These are phyloP conservation scores for Astrothelium macrocarpum DNA, from an alignment of 495 filamentous ascomycete genomes.

Conservation along the genomic window DNA sequence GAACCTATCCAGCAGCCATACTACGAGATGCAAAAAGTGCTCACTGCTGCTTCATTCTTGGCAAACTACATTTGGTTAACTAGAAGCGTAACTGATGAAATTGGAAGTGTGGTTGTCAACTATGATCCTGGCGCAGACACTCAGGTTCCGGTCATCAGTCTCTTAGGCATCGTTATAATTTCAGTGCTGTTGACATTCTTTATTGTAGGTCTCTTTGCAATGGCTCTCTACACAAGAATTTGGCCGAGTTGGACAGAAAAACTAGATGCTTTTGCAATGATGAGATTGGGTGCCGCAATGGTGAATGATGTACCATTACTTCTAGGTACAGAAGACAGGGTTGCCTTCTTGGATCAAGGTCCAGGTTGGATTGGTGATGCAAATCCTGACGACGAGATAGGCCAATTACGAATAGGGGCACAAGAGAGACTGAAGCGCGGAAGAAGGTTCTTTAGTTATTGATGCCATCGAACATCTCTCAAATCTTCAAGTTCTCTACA, in stretches of 20 bases:
- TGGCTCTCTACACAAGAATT: constrained; percentile 21
- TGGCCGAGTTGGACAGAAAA: constrained; percentile 21
- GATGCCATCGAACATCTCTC: no score
- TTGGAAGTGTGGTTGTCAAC: not conserved
- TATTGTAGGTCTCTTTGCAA: constrained; percentile 13
- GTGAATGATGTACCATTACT: not conserved
- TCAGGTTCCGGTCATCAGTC: constrained; percentile 20
- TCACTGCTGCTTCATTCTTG: constrained; percentile 19
- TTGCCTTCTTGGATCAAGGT: not conserved
- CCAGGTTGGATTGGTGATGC: not conserved
- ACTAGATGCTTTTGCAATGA: constrained; percentile 28
- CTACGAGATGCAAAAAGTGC: constrained; percentile 10
- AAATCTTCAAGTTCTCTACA: no score
- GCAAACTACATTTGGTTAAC: constrained; percentile 19
- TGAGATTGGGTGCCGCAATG: constrained; percentile 24
- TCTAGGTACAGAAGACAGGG: not conserved
- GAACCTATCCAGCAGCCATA: not conserved
- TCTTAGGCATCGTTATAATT: constrained; percentile 19
- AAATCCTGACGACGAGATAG: not conserved
- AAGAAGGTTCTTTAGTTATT: not conserved
- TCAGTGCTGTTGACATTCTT: constrained; percentile 22
- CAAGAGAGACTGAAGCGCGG: not conserved
- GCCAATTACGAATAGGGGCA: not conserved
- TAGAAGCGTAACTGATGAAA: not conserved
- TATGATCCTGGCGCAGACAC: constrained; percentile 20